These are phyloP conservation scores for Thermothelomyces thermophilus DNA, from an alignment of 2,329 filamentous ascomycete species.

Conservation along the genomic window DNA sequence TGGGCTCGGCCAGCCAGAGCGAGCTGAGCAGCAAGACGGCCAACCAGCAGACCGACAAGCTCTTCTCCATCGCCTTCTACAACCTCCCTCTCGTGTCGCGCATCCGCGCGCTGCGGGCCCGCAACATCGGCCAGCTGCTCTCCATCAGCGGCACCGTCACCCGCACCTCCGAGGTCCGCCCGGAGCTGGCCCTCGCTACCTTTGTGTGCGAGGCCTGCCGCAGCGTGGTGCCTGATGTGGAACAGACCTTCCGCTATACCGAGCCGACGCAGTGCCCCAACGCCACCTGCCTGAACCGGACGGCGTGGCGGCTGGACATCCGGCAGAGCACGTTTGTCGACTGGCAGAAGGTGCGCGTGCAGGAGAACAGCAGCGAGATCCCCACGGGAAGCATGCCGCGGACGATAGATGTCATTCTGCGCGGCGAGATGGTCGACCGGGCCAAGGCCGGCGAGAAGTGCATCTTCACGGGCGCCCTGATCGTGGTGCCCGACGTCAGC, in stretches of 20 bases:
- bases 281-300: conserved; percentile 73
- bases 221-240: conserved; percentile 77
- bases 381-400: conserved; percentile 97
- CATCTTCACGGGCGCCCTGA: conserved; percentile 92
- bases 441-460: conserved; percentile 98
- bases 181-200: conserved; percentile 84
- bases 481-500: conserved; percentile 94
- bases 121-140: conserved; percentile 84
- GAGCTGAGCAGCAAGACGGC: conserved; percentile 69
- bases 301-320: conserved; percentile 95
- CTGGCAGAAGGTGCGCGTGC: conserved; percentile 97
- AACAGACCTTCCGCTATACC: conserved; percentile 96
- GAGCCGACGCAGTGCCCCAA: conserved; percentile 96
- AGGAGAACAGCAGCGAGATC: conserved; percentile 97
- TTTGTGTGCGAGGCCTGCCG: conserved; percentile 89
- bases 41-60: conserved; percentile 93
- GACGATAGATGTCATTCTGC: conserved; percentile 93
- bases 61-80: conserved; percentile 90
- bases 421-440: conserved; percentile 94
- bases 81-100: conserved; percentile 83
- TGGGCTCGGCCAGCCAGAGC: conserved; percentile 55
- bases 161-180: conserved; percentile 91
- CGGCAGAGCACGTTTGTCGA: conserved; percentile 96
- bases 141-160: conserved; percentile 97
- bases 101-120: conserved; percentile 77